phyloP scores from a whole-genome alignment of 805 yeast species.

The Kluyveromyces starmeri region DNA sequence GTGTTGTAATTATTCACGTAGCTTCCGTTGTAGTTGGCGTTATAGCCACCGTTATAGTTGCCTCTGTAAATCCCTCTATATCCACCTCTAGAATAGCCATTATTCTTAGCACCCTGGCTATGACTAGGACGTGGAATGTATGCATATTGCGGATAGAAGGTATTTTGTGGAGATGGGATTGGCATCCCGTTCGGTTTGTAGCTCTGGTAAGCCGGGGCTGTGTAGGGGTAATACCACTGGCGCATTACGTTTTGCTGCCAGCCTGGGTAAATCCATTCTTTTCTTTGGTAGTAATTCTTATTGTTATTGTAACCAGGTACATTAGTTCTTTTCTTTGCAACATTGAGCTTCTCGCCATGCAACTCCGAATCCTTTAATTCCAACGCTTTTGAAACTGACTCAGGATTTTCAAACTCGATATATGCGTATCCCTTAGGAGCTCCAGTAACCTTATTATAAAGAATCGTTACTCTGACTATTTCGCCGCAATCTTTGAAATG shows the following conservation, averaged over 20 bases:
- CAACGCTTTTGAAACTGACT: constrained; percentile 40
- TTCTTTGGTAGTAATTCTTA: constrained; percentile 2
- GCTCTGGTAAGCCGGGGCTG: constrained; percentile 2
- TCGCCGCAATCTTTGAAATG: constrained; percentile 38
- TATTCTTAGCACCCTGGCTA: constrained; percentile 4
- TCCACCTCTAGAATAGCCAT: constrained; percentile 4
- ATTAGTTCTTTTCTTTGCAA: constrained; percentile 46
- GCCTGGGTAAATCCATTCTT: constrained; percentile 6
- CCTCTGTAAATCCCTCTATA: constrained; percentile 21
- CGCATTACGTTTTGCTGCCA: constrained; percentile 4
- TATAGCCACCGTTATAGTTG: constrained; percentile 5
- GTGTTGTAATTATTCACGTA: neutral
- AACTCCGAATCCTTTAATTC: constrained; percentile 35
- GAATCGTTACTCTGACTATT: constrained; percentile 44
- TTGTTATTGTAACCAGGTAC: constrained; percentile 35
- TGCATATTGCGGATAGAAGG: constrained; percentile 4
- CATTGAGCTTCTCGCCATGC: constrained; percentile 39
- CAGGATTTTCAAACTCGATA: constrained; percentile 42
- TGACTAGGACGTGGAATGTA: constrained; percentile 4
- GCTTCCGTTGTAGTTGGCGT: constrained; percentile 2
- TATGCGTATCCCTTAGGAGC: constrained; percentile 54
- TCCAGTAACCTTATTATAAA: constrained; percentile 34
- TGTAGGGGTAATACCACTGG: constrained; percentile 5
- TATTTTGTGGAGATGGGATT: constrained; percentile 2
- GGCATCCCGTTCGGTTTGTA: constrained; percentile 4